These are phyloP conservation scores for Geosiphon pyriformis DNA, from an alignment of 192 early-diverging fungal genomes.

Conservation along the genomic window DNA sequence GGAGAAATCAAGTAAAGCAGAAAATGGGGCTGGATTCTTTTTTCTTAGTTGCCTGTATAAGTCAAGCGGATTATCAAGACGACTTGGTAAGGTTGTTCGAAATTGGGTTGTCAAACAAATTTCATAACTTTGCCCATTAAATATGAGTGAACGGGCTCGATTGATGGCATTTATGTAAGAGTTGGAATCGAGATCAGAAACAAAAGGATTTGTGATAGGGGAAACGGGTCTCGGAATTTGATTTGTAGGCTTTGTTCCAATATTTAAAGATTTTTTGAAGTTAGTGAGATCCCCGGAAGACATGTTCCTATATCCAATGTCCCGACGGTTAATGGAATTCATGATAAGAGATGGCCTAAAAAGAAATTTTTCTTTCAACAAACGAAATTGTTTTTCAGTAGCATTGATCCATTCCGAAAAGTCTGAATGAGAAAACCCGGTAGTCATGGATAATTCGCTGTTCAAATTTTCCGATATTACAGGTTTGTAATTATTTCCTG, in stretches of 20 bases:
- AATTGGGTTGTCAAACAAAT: slow-evolving; percentile 88
- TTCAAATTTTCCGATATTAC: not conserved
- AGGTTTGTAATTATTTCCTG: not conserved
- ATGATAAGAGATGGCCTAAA: not conserved
- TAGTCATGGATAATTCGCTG: slow-evolving; percentile 10
- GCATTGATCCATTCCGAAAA: slow-evolving; percentile 18
- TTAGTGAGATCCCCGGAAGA: not conserved
- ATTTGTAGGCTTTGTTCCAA: too few species aligned
- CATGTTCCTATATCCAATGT: not conserved
- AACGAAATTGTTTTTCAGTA: not conserved
- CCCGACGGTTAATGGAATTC: not conserved
- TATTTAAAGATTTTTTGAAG: slow-evolving; percentile 24
- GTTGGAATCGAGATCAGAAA: slow-evolving; percentile 35
- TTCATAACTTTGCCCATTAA: slow-evolving; percentile 91
- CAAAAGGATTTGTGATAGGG: slow-evolving; percentile 29
- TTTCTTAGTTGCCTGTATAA: slow-evolving; percentile 64
- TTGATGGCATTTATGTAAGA: slow-evolving; percentile 56
- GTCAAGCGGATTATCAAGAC: slow-evolving; percentile 31
- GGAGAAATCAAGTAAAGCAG: slow-evolving; percentile 60
- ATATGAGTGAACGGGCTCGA: slow-evolving; percentile 55
- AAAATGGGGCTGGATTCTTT: slow-evolving; percentile 85
- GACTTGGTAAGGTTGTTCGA: slow-evolving; percentile 32
- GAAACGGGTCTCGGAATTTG: too few species aligned
- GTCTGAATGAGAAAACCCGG: slow-evolving; percentile 26
- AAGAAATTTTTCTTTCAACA: not conserved